Base-by-base conservation (phyloP, 441 rosid genomes). In the Sinapis alba region DNA sequence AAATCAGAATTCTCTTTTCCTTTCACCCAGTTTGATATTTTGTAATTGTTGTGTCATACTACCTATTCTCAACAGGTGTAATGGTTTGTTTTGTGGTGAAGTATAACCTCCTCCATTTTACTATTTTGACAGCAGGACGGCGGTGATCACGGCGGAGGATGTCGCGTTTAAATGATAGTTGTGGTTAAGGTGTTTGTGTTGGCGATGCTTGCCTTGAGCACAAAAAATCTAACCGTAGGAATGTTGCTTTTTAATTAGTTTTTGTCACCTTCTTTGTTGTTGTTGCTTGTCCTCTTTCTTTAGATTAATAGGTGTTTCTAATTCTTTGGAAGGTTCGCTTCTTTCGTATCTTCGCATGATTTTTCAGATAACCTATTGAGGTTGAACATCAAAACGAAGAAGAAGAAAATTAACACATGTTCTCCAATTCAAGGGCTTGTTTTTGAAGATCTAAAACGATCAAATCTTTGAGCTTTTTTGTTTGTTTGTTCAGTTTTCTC, bases 201-300 rank as follows among this genome's bases (percentile, higher is more conserved):
- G 67, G 77, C 78, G 45, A 79, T 85, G 60, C 75, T 89, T 20
- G 90, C 89, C n/a, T 71, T 91, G 62, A 76, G 88, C 63, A 79
- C 85, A 15, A 85, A 78, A 58, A 75, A 69, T 66, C 76, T 93
- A 34, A 11, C 38, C 11, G 38, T 34, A 9, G 38, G 11, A 9
- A 9, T 34, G 32, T 28, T 28, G 32, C 32, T 28, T 28, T 28
- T n/a, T n/a, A n/a, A n/a, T 28, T 28, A 5, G 32, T 28, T 28
- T 28, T 6, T 28, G 32, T 28, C 32, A 28, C 7, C 32, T 28
- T 28, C 32, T 28, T 28, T 28, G 32, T 28, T 28, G 32, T 6
- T 28, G 32, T 6, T 28, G 32, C 32, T 28, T 28, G 32, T 28
- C 7, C 7, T 28, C 32, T 28, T 6, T 28, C 7, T 28, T 28